A percentile compares a stretch with the other conserved stretches of the same genome.
Conservation (phyloP, 805 yeast species). For the Candida bentonensis region DNA sequence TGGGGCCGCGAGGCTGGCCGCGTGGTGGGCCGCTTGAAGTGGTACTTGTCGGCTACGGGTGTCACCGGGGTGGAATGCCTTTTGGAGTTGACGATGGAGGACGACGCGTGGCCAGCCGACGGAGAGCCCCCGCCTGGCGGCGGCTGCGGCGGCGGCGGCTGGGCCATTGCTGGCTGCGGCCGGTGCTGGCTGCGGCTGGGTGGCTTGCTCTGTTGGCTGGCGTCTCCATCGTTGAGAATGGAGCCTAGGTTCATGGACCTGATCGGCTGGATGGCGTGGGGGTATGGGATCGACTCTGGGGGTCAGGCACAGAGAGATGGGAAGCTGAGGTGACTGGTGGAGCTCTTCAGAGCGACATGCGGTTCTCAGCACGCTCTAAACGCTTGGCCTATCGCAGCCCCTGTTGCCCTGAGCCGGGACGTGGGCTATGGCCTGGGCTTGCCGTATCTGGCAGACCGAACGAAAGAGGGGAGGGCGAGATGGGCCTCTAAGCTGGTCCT, state of each 20-base stretch:
- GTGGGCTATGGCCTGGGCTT: no score
- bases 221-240: slow-evolving; percentile 1
- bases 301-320: not conserved
- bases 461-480: not conserved
- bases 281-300: not conserved
- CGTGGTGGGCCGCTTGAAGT: not conserved
- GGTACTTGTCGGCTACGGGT: not conserved
- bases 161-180: not conserved
- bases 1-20: not conserved
- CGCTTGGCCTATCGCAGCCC: not conserved
- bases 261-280: not conserved
- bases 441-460: no score
- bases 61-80: not conserved
- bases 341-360: not conserved
- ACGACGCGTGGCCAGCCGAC: not conserved
- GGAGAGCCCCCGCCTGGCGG: not conserved
- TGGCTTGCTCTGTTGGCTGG: no score
- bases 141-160: not conserved
- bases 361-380: not conserved
- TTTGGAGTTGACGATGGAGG: not conserved
- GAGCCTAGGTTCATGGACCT: not conserved
- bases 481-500: not conserved
- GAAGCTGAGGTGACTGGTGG: not conserved
- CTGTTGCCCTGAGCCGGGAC: no score
- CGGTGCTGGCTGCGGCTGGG: no score